Evolutionary conservation across 352 stramenopile species (phyloP).

Genomic region (Plasmopara viticola): DNA sequence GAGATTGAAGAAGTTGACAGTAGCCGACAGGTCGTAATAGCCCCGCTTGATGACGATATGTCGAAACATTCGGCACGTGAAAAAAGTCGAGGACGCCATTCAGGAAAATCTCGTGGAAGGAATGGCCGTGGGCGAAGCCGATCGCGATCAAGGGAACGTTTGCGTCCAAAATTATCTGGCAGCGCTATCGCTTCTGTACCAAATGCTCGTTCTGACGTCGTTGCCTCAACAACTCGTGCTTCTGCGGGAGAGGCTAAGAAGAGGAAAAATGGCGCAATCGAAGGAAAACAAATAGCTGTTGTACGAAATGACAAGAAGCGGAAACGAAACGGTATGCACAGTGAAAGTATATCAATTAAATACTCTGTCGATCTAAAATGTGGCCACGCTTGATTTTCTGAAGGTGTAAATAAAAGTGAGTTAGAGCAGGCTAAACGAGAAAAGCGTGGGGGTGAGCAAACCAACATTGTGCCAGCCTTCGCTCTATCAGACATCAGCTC

Average conservation of each 20-base stretch:
- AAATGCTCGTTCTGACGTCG: conserved; percentile 3
- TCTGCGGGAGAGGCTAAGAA: conserved; percentile 7
- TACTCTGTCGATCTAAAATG: neutral
- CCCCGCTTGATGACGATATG: conserved; percentile 5
- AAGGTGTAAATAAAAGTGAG: conserved; percentile 14
- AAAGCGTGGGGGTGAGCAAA: conserved; percentile 8
- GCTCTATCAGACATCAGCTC: conserved; percentile 36
- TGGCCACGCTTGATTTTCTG: neutral
- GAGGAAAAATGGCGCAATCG: conserved; percentile 5
- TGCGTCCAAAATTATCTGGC: conserved; percentile 6
- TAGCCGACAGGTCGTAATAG: conserved; percentile 30
- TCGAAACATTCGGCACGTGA: conserved; percentile 6
- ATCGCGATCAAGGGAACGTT: conserved; percentile 25
- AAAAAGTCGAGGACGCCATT: conserved; percentile 16
- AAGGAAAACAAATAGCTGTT: conserved; percentile 12
- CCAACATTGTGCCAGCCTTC: conserved; percentile 14
- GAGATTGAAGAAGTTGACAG: conserved; percentile 15
- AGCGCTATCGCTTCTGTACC: conserved; percentile 2
- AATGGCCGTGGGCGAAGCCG: conserved; percentile 20
- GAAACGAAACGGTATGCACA: conserved; percentile 28
- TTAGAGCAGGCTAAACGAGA: conserved; percentile 14
- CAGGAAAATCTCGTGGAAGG: conserved; percentile 13
- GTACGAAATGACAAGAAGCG: conserved; percentile 22
- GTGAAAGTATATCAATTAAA: neutral
- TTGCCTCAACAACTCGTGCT: conserved; percentile 2